phyloP scores from a whole-genome alignment of 75 land plant species.

The Cryptomeria japonica region DNA sequence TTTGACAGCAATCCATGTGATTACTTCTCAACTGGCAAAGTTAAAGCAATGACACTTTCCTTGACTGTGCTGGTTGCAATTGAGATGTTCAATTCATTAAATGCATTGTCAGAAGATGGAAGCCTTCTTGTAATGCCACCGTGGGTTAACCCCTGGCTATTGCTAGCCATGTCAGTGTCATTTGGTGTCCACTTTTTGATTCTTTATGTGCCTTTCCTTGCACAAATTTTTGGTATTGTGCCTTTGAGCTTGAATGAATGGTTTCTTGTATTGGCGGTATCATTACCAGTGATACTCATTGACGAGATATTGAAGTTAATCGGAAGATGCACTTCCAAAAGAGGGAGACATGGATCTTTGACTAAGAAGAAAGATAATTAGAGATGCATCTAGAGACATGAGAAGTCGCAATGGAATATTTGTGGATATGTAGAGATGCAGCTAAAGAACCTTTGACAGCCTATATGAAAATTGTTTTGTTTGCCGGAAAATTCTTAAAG shows the following conservation, averaged over 20 bases:
- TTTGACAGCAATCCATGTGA: slow-evolving; percentile 79
- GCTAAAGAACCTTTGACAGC: background rate
- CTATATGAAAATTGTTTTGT: background rate
- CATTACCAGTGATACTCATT: slow-evolving; percentile 75
- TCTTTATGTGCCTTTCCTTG: slow-evolving; percentile 82
- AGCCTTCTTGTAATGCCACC: slow-evolving; percentile 84
- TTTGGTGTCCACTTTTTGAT: slow-evolving; percentile 80
- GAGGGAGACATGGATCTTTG: slow-evolving; percentile 9
- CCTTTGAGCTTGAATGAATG: slow-evolving; percentile 86
- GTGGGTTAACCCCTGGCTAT: slow-evolving; percentile 87
- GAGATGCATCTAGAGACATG: background rate
- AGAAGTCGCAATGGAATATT: background rate
- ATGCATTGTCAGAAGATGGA: slow-evolving; percentile 87
- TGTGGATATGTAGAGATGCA: background rate
- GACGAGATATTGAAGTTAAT: slow-evolving; percentile 77
- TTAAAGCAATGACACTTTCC: slow-evolving; percentile 82
- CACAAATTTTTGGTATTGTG: slow-evolving; percentile 74
- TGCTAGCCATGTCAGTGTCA: slow-evolving; percentile 77
- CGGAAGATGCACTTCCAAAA: slow-evolving; percentile 43
- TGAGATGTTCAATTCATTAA: slow-evolving; percentile 93
- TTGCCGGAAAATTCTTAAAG: background rate
- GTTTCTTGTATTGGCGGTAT: slow-evolving; percentile 71
- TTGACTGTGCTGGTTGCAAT: slow-evolving; percentile 81
- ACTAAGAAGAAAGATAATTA: slow-evolving; percentile 20
- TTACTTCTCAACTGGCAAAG: slow-evolving; percentile 77